These are phyloP conservation scores for Lathyrus oleraceus DNA, from an alignment of 306 rosid species.

Conservation along the genomic window DNA sequence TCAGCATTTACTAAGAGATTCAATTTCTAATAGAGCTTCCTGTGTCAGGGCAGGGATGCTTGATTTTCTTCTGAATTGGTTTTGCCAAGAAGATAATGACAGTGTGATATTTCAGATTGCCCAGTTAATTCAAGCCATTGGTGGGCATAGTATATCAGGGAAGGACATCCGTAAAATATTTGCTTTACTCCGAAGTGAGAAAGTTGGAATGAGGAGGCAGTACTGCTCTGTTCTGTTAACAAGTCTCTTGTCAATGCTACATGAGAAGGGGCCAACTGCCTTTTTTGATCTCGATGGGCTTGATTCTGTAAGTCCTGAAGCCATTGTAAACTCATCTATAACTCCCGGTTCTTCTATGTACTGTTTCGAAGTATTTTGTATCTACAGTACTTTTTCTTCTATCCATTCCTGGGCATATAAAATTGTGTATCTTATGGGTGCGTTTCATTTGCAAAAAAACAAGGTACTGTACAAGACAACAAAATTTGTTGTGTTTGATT, in stretches of 20 bases:
- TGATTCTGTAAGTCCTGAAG: constrained; percentile 75
- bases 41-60: constrained; percentile 99
- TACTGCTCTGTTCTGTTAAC: constrained; percentile 83
- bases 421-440: background rate
- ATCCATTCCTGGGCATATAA: background rate
- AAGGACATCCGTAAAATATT: constrained; percentile 96
- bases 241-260: constrained; percentile 82
- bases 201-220: constrained; percentile 72
- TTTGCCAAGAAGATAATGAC: constrained; percentile 74
- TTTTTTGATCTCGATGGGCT: constrained; percentile 84
- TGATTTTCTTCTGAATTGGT: constrained; percentile 94
- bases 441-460: too few species aligned
- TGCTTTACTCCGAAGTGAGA: constrained; percentile 88
- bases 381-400: background rate
- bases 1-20: constrained; percentile 81
- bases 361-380: constrained; percentile 10
- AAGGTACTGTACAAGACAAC: too few species aligned
- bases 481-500: too few species aligned
- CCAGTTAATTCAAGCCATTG: constrained; percentile 85
- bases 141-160: constrained; percentile 98
- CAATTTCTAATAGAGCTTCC: constrained; percentile 92
- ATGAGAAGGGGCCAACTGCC: constrained; percentile 97
- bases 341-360: constrained; percentile 9
- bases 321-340: constrained; percentile 24
- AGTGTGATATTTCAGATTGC: constrained; percentile 72